Base-by-base conservation (phyloP, 345 rosid genomes). In the Acer yangbiense region DNA sequence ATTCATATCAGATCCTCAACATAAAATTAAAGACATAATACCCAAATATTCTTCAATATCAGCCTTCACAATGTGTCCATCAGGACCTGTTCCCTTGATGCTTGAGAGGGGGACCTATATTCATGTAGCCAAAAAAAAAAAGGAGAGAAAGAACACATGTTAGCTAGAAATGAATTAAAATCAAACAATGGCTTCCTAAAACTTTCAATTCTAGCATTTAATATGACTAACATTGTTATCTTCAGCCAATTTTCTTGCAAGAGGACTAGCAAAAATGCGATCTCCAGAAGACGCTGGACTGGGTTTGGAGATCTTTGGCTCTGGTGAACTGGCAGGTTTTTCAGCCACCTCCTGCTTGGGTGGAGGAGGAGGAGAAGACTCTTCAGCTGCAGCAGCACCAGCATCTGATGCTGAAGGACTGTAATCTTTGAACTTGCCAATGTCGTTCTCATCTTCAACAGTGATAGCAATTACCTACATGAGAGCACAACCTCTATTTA, bases 1-100 rank as follows among this genome's bases (percentile, higher is more conserved):
- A 41, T 9, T 25, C 61, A 7, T 32, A 70, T 43, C 63, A 67
- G 39, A 0, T 76, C 74, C 46, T 71, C 72, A 58, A 71, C n/a
- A 20, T 7, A 25, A 71, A 61, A 64, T 27, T 46, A 61, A 21
- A 57, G 70, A 25, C 43, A 66, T 63, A 73, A 81, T 89, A 95
- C 99, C 96, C 87, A 95, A 84, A 85, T 86, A 93, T 69, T 93
- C 99, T 84, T 95, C 97, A 68, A 95, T 81, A 86, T 95, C 98
- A 74, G 97, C 97, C 87, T 93, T 95, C 78, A 93, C 92, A 70
- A 95, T 90, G 65, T 68, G 87, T 77, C 97, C 98, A 76, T 92
- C 97, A 75, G 93, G 92, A 77, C 98, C 99, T 5, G 99, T 95
- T 83, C 97, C 99, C 82, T 88, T 88, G 81, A 95, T 90, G 81